Evolutionary conservation across 805 yeast species (phyloP).

Genomic region (Candida awuae): DNA sequence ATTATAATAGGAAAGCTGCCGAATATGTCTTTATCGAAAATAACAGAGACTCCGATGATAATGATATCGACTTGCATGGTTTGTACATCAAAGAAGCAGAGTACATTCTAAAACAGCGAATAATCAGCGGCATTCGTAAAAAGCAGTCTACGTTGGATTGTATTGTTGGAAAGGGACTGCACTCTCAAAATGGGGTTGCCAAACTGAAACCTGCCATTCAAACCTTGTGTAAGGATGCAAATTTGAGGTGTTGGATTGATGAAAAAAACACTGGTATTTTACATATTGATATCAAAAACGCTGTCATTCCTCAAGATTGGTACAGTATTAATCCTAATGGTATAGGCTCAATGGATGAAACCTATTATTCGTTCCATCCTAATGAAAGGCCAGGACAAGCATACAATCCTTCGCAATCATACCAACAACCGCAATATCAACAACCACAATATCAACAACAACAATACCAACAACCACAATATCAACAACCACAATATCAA

Average conservation of each 20-base stretch:
- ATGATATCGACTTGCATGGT: slow-evolving; percentile 93
- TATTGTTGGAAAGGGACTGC: slow-evolving; percentile 90
- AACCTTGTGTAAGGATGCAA: slow-evolving; percentile 58
- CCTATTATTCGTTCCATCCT: slow-evolving; percentile 15
- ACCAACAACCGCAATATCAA: slow-evolving; percentile 22
- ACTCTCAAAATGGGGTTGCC: slow-evolving; percentile 73
- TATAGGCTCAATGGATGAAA: slow-evolving; percentile 27
- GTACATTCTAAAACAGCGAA: slow-evolving; percentile 63
- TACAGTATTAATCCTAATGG: slow-evolving; percentile 25
- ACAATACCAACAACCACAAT: slow-evolving; percentile 28
- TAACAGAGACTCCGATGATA: slow-evolving; percentile 73
- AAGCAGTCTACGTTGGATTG: slow-evolving; percentile 61
- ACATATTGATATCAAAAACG: slow-evolving; percentile 52
- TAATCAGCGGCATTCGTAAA: slow-evolving; percentile 52
- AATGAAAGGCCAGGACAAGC: slow-evolving; percentile 9
- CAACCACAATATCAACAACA: slow-evolving; percentile 25
- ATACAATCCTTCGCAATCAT: slow-evolving; percentile 16
- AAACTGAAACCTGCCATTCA: slow-evolving; percentile 88
- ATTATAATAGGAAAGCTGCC: slow-evolving; percentile 73
- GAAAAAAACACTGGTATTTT: slow-evolving; percentile 74
- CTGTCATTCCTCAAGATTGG: slow-evolving; percentile 36
- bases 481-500: slow-evolving; percentile 22
- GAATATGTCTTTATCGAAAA: slow-evolving; percentile 82
- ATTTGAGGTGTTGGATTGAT: slow-evolving; percentile 55
- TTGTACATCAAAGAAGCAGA: slow-evolving; percentile 83